Evolutionary conservation across 495 filamentous ascomycete genomes (phyloP).

Genomic region (Penicillium pulvis): DNA sequence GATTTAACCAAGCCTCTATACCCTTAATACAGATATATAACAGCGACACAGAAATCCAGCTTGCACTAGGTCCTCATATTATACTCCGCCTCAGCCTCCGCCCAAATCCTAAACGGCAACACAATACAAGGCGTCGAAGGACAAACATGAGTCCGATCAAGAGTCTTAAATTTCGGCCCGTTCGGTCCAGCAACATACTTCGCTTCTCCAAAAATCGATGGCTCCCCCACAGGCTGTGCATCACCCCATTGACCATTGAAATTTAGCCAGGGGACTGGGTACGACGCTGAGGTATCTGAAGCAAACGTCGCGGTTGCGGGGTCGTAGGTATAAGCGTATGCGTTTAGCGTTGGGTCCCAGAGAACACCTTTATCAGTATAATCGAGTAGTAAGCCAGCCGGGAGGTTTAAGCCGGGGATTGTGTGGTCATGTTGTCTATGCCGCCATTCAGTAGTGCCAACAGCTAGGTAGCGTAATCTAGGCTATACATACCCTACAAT

Average conservation of each 20-base stretch:
- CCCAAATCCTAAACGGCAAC: slow-evolving; percentile 34
- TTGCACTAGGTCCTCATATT: background rate
- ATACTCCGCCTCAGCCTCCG: background rate
- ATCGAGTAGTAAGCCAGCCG: slow-evolving; percentile 63
- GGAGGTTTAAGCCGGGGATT: slow-evolving; percentile 65
- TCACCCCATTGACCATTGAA: slow-evolving; percentile 62
- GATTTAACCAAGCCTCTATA: background rate
- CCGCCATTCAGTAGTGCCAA: background rate
- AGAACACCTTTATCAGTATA: slow-evolving; percentile 55
- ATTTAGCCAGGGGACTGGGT: slow-evolving; percentile 52
- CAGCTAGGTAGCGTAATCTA: background rate
- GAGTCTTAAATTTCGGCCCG: slow-evolving; percentile 55
- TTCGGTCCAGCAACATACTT: slow-evolving; percentile 55
- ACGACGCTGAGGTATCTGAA: slow-evolving; percentile 33
- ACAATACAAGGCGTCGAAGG: slow-evolving; percentile 38
- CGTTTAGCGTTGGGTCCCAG: slow-evolving; percentile 56
- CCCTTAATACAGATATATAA: background rate
- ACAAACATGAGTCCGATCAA: slow-evolving; percentile 51
- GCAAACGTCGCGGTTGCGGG: slow-evolving; percentile 40
- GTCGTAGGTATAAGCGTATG: slow-evolving; percentile 55
- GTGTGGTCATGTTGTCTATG: slow-evolving; percentile 55
- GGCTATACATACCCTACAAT: slow-evolving; percentile 40
- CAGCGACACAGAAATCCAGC: too few species aligned
- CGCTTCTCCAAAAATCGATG: slow-evolving; percentile 51
- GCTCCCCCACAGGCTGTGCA: slow-evolving; percentile 53